Conservation (phyloP, 108 stramenopile species). For the Cyclotella baltica region DNA sequence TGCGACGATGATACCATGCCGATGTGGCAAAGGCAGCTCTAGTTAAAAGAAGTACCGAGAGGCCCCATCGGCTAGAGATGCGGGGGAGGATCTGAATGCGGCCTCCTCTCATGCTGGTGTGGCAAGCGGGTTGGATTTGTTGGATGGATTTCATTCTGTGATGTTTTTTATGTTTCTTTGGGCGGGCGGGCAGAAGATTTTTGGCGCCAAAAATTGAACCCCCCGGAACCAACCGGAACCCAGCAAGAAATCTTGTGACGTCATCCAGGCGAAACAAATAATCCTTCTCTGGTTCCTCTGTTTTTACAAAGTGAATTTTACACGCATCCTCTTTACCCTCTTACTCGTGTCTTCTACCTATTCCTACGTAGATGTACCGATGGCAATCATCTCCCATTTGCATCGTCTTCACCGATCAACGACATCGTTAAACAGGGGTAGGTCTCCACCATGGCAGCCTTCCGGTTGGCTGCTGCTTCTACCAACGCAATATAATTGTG, state of each 20-base stretch:
- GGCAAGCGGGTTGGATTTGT: background rate
- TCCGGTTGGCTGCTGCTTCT: background rate
- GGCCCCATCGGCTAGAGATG: slow-evolving; percentile 24
- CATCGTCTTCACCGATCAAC: background rate
- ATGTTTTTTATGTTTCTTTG: too few relatives aligned
- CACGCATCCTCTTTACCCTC: too few relatives aligned
- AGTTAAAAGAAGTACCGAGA: slow-evolving; percentile 25
- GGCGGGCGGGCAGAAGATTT: too few relatives aligned
- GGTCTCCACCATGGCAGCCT: background rate
- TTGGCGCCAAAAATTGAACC: too few relatives aligned
- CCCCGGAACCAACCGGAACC: too few relatives aligned
- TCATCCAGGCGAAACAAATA: too few relatives aligned
- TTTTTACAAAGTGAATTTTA: too few relatives aligned
- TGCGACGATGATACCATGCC: slow-evolving; percentile 43
- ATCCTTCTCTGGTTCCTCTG: too few relatives aligned
- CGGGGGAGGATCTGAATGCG: background rate
- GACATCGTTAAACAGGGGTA: background rate
- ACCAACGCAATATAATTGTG: too few relatives aligned
- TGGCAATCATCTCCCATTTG: background rate
- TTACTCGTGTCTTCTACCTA: slow-evolving; percentile 2
- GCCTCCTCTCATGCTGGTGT: too few relatives aligned
- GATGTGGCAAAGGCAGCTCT: slow-evolving; percentile 35
- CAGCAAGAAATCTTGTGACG: too few relatives aligned
- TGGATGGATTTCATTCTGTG: slow-evolving; percentile 1
- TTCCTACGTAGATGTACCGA: background rate